Evolutionary conservation across 345 rosid genomes (phyloP), one percentile per base, ranked within the genome.

Genomic region (Rhodamnia rubescens): DNA sequence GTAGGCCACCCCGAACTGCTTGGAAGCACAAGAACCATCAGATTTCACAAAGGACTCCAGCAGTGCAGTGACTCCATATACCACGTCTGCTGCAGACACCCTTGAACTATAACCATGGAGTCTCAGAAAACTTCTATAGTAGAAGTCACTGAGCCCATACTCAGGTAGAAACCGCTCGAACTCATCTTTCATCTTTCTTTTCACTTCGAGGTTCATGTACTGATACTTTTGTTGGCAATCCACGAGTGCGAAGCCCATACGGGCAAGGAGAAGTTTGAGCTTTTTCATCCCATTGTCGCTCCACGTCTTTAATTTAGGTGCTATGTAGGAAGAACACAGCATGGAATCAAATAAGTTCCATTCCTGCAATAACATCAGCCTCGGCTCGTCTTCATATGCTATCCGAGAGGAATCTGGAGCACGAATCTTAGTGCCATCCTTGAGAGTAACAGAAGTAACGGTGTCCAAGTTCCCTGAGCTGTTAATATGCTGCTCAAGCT

Each of bases 151-250:
- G 5, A 97, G 94, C 49, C 99, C 99, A 54, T 96, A 97, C 81
- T 96, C 98, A 2, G 99, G 99, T 78, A 97, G 87, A 87, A 96
- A 94, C 83, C 93, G 90, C 86, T 93, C 97, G 36, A 97, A 97
- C 86, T 97, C 99, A 78, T 92, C 93, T 87, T 94, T 96, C 99
- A 97, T 95, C 87, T 96, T 96, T 88, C 85, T 88, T 84, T 96
- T 97, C 29, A 97, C 98, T 69, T 95, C 98, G 53, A 88, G 90
- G 87, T 95, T 96, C 98, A 97, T 97, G 93, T 94, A 96, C 40
- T 93, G 99, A 88, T 95, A 97, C 92, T 97, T 97, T 88, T 97
- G 99, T 85, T 96, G 94, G 90, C 99, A 97, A 86, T 97, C 98
- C 12, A 94, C 93, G 3, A 96, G 98, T 1, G 99, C 96, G 87